Conservation (phyloP, 2,329 filamentous ascomycete species). For the Kalmusia sp. region DNA sequence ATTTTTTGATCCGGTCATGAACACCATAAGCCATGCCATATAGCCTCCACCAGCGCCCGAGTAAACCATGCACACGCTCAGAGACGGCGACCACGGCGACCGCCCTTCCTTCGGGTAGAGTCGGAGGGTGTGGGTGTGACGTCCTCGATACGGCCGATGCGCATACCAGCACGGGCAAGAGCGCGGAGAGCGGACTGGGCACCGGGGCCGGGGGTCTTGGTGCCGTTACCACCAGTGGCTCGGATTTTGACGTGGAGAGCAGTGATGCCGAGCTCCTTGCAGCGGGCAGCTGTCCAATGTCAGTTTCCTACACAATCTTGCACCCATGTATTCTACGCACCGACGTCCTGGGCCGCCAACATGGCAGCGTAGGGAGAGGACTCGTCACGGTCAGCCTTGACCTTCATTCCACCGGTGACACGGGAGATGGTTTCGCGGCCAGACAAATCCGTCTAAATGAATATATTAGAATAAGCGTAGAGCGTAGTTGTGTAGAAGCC, state of each 20-base stretch:
- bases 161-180: constrained; percentile 98
- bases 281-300: constrained; percentile 71
- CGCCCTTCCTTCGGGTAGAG: constrained; percentile 99
- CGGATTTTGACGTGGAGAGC: constrained; percentile 99
- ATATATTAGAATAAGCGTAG: too few species aligned
- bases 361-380: constrained; percentile 99
- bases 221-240: constrained; percentile 99
- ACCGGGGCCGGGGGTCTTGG: constrained; percentile 99
- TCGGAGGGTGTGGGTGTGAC: constrained; percentile 99
- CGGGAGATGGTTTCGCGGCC: constrained; percentile 99
- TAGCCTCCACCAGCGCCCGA: constrained; percentile 40
- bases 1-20: constrained; percentile 45
- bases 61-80: constrained; percentile 64
- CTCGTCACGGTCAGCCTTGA: constrained; percentile 96
- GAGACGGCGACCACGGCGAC: constrained; percentile 99
- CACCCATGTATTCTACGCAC: constrained; percentile 25
- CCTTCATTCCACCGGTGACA: constrained; percentile 99
- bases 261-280: constrained; percentile 85
- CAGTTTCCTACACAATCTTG: constrained; percentile 48
- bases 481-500: too few species aligned
- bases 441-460: constrained; percentile 98
- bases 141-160: constrained; percentile 99
- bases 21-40: constrained; percentile 44
- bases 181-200: constrained; percentile 99
- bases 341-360: constrained; percentile 94